phyloP scores from a whole-genome alignment of 139 green algal genomes.

The Tetradesmus lagerheimii region DNA sequence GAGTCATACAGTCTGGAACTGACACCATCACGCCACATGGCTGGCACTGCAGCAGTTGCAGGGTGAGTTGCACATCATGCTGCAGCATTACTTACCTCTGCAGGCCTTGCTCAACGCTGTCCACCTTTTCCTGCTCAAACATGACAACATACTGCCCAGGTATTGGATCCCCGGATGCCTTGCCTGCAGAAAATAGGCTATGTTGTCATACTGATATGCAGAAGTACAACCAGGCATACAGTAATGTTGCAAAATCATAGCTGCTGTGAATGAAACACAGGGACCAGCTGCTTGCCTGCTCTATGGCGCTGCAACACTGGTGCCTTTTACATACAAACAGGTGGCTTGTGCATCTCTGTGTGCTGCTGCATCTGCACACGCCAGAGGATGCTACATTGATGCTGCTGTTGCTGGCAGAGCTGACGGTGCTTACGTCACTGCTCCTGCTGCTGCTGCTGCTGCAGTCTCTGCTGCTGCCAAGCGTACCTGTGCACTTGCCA shows the following conservation, averaged over 20 bases:
- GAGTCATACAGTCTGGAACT: too few relatives aligned
- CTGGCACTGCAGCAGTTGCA: too few relatives aligned
- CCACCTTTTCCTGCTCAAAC: conserved; percentile 9
- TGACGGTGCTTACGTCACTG: neutral
- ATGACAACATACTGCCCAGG: conserved; percentile 32
- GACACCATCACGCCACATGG: too few relatives aligned
- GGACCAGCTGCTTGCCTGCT: too few relatives aligned
- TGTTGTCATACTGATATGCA: too few relatives aligned
- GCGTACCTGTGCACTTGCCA: neutral
- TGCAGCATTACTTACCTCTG: neutral
- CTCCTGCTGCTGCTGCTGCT: neutral
- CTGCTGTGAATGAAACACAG: too few relatives aligned
- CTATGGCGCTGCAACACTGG: too few relatives aligned
- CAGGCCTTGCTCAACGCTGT: neutral
- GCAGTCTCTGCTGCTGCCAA: neutral
- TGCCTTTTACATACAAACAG: too few relatives aligned
- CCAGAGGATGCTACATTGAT: neutral
- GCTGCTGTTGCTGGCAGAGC: neutral
- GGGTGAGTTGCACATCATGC: too few relatives aligned
- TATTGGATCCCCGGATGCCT: neutral
- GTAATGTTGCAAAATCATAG: too few relatives aligned
- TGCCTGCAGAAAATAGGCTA: neutral
- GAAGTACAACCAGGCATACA: too few relatives aligned
- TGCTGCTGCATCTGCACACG: too few relatives aligned
- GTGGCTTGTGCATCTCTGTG: neutral